phyloP scores from a whole-genome alignment of 441 rosid genomes.

The Lepidium campestre region DNA sequence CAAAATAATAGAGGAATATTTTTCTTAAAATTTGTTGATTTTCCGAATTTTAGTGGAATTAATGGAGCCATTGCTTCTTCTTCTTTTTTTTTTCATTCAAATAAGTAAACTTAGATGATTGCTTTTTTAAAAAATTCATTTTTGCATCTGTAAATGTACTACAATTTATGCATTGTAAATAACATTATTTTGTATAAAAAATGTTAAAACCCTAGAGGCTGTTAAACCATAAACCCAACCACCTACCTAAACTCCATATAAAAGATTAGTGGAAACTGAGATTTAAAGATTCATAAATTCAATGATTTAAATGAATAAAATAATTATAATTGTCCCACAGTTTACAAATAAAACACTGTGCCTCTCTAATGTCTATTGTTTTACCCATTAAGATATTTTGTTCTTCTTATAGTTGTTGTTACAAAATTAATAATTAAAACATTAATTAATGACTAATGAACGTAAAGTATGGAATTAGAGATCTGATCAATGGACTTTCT shows the following conservation, averaged over 20 bases:
- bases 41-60: not conserved
- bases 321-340: not conserved
- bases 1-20: not conserved
- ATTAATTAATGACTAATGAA: not conserved
- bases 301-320: not conserved
- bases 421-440: not conserved
- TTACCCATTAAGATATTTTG: not conserved
- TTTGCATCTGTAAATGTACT: too few relatives aligned
- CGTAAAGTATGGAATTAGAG: not conserved
- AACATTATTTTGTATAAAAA: not conserved
- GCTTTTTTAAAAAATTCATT: too few relatives aligned
- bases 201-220: not conserved
- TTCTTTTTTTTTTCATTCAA: not conserved
- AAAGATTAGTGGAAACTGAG: not conserved
- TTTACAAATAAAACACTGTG: not conserved
- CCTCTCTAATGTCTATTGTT: not conserved
- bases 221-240: not conserved
- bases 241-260: not conserved
- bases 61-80: not conserved
- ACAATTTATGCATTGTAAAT: not conserved
- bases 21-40: not conserved
- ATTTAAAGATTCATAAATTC: not conserved
- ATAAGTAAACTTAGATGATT: too few relatives aligned
- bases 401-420: not conserved
- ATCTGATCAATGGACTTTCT: not conserved